A percentile compares a stretch with the other conserved stretches of the same genome.
These are phyloP conservation scores for Saccharomycopsis hybrid DNA, from an alignment of 1,139 yeast genomes.

Conservation along the genomic window DNA sequence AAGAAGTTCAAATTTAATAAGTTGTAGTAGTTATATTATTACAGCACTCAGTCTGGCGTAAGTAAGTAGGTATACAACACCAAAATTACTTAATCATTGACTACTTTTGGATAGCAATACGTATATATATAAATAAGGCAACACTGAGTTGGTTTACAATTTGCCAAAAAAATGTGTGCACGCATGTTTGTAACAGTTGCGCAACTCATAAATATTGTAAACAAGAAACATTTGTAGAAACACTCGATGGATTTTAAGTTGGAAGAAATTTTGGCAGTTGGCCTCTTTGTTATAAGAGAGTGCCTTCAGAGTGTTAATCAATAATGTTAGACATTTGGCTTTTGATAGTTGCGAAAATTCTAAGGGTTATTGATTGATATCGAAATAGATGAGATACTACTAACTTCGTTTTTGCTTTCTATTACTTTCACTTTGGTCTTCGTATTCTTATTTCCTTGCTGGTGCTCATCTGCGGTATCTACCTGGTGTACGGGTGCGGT, in stretches of 20 bases:
- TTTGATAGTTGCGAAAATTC: background rate
- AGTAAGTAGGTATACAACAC: constrained; percentile 41
- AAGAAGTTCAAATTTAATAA: constrained; percentile 44
- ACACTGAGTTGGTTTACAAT: constrained; percentile 35
- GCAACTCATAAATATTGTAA: constrained; percentile 37
- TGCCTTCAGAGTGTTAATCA: background rate
- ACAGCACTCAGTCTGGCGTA: constrained; percentile 39
- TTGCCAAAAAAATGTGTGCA: constrained; percentile 41
- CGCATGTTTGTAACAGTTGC: constrained; percentile 38
- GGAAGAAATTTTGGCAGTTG: constrained; percentile 31
- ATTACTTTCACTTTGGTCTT: too few species aligned
- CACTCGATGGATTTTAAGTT: constrained; percentile 37
- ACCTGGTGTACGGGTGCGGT: background rate
- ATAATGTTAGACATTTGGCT: constrained; percentile 1
- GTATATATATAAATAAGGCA: constrained; percentile 41
- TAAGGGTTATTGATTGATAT: too few species aligned
- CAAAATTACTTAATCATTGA: constrained; percentile 38
- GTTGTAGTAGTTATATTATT: constrained; percentile 43
- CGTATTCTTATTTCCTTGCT: too few species aligned
- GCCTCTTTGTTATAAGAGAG: background rate
- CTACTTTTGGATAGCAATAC: constrained; percentile 35
- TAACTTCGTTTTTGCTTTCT: too few species aligned
- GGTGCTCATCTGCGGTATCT: too few species aligned
- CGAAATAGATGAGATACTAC: too few species aligned
- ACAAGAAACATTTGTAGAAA: constrained; percentile 37